Percentiles rank a stretch among this genome's conserved stretches.
Conservation (phyloP, 352 stramenopile species). For the Phytophthora ohioensis region DNA sequence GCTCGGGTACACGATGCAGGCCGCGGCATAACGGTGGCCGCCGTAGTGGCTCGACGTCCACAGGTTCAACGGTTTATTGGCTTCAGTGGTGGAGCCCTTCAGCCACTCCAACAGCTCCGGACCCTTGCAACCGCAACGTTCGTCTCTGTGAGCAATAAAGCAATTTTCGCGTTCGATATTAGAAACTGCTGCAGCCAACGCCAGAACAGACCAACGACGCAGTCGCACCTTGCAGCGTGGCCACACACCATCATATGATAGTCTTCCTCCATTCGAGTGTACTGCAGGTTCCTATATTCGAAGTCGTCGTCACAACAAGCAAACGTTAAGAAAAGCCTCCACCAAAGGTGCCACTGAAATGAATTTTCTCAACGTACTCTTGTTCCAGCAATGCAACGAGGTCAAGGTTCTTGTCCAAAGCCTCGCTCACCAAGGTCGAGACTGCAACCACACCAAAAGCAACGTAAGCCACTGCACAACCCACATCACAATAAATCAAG, state of each 20-base stretch:
- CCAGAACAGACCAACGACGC: no score
- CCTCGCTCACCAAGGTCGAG: constrained; percentile 40
- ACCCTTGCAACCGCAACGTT: constrained; percentile 77
- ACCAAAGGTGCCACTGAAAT: no score
- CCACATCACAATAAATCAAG: neutral
- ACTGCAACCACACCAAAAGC: constrained; percentile 33
- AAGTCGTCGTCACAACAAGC: neutral
- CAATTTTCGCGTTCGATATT: constrained; percentile 13
- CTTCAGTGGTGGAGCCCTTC: constrained; percentile 39
- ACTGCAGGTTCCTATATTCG: constrained; percentile 45
- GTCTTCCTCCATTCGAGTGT: constrained; percentile 45
- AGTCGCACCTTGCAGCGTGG: constrained; percentile 46
- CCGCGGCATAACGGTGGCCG: constrained; percentile 76
- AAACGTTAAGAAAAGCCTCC: neutral
- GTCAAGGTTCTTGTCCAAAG: constrained; percentile 44
- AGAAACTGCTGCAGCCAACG: neutral
- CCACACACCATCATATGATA: constrained; percentile 80
- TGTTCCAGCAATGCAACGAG: constrained; percentile 42
- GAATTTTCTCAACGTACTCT: constrained; percentile 34
- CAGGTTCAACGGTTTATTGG: constrained; percentile 54
- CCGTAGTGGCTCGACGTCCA: constrained; percentile 78
- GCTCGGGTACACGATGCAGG: constrained; percentile 78
- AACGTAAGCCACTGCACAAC: no score
- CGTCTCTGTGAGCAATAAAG: constrained; percentile 46
- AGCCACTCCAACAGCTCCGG: constrained; percentile 77